These are phyloP conservation scores for Fusarium robinianum DNA, from an alignment of 2,329 filamentous ascomycete species.

Conservation along the genomic window DNA sequence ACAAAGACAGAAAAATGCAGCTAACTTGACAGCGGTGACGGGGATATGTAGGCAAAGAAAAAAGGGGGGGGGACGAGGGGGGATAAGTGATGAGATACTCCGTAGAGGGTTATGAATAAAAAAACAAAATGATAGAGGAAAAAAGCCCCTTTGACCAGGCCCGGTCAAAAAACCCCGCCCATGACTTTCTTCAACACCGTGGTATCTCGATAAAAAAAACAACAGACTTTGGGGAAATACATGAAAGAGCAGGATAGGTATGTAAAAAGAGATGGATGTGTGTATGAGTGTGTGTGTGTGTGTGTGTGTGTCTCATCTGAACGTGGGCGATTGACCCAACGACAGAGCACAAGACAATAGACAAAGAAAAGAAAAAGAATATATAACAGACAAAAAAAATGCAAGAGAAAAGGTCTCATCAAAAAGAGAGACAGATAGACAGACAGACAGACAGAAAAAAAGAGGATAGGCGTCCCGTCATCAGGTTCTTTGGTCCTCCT, in stretches of 20 bases:
- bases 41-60: background rate
- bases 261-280: constrained; percentile 7
- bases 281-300: no score
- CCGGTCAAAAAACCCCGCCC: constrained; percentile 6
- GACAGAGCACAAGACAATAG: background rate
- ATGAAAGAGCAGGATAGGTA: constrained; percentile 6
- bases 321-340: constrained; percentile 19
- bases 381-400: constrained; percentile 13
- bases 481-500: constrained; percentile 31
- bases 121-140: no score
- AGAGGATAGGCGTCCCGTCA: constrained; percentile 33
- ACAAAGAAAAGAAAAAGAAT: constrained; percentile 15
- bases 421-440: no score
- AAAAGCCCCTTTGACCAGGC: constrained; percentile 6
- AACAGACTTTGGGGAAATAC: constrained; percentile 12
- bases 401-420: constrained; percentile 23
- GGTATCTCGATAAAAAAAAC: constrained; percentile 36
- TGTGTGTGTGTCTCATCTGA: no score
- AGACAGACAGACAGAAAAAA: constrained; percentile 15
- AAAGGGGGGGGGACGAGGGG: no score
- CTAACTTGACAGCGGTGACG: no score
- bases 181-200: constrained; percentile 25
- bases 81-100: no score
- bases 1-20: constrained; percentile 2
- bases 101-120: no score